Evolutionary conservation across 768 basidiomycete species (phyloP).

Genomic region (Hortiboletus campestris): DNA sequence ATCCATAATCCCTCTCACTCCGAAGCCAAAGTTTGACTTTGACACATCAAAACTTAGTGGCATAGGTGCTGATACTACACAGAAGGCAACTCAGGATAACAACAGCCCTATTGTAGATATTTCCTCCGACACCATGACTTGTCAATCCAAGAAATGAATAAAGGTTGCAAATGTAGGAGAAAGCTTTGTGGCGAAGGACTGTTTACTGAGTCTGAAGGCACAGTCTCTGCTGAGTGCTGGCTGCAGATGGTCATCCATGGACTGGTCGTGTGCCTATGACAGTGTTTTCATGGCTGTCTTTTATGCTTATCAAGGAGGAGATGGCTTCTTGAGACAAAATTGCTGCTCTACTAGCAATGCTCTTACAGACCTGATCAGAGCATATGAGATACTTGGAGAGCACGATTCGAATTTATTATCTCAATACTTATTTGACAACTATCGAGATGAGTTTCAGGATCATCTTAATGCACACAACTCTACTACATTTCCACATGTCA

Average conservation of each 20-base stretch:
- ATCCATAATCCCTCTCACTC: neutral
- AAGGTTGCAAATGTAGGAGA: neutral
- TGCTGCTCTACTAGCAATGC: neutral
- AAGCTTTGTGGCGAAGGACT: neutral
- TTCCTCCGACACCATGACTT: neutral
- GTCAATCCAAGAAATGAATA: neutral
- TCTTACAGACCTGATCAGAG: neutral
- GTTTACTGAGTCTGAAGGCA: neutral
- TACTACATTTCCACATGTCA: neutral
- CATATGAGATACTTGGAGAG: neutral
- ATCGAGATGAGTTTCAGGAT: neutral
- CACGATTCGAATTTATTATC: neutral
- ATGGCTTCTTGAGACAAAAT: neutral
- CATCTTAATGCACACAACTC: neutral
- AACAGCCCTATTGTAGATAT: neutral
- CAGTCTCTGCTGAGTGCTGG: neutral
- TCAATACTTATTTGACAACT: neutral
- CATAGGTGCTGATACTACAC: too few relatives aligned
- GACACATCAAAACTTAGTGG: too few relatives aligned
- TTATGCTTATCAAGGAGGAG: neutral
- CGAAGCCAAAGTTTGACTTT: neutral
- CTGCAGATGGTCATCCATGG: conserved; percentile 1
- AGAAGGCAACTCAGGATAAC: too few relatives aligned
- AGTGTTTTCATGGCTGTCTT: conserved; percentile 8
- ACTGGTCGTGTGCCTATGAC: conserved; percentile 14